Evolutionary conservation across 2,329 filamentous ascomycete genomes (phyloP).

Genomic region (Colletotrichum nymphaeae): DNA sequence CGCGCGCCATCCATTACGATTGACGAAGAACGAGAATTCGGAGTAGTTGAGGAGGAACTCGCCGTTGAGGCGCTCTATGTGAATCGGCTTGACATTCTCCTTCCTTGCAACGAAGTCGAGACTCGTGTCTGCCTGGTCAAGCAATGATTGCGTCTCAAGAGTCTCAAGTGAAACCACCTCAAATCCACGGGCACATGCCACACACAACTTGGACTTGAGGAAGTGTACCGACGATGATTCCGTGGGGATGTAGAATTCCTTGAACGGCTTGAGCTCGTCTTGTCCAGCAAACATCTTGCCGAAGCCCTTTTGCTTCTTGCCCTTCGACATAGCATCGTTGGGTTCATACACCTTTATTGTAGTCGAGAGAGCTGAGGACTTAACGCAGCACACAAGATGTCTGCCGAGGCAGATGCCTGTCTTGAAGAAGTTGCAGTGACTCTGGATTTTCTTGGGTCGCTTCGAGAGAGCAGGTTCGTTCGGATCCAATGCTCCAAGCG

Average conservation of each 20-base stretch:
- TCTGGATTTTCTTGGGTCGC: constrained; percentile 94
- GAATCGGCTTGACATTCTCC: constrained; percentile 93
- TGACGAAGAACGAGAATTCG: constrained; percentile 99
- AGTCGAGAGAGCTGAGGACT: constrained; percentile 90
- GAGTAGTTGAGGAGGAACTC: constrained; percentile 98
- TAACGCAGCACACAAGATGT: constrained; percentile 96
- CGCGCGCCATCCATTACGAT: constrained; percentile 96
- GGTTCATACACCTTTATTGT: constrained; percentile 99
- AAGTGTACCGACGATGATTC: constrained; percentile 99
- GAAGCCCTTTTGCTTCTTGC: constrained; percentile 95
- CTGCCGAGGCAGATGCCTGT: constrained; percentile 93
- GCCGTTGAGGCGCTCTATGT: constrained; percentile 96
- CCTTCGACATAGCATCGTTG: constrained; percentile 92
- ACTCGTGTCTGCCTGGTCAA: constrained; percentile 97
- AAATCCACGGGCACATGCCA: constrained; percentile 94
- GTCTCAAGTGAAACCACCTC: constrained; percentile 97
- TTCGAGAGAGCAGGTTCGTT: constrained; percentile 85
- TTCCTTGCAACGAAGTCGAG: constrained; percentile 96
- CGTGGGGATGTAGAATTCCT: constrained; percentile 98
- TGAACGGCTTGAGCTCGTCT: constrained; percentile 95
- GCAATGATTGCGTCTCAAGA: constrained; percentile 95
- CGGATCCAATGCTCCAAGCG: constrained; percentile 85
- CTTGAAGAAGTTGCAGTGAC: constrained; percentile 98
- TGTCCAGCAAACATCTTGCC: constrained; percentile 97
- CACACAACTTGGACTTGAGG: constrained; percentile 94